A percentile compares a stretch with the other conserved stretches of the same genome.
phyloP scores from a whole-genome alignment of 2,329 filamentous ascomycete species.

The Trichophyton mentagrophytes region DNA sequence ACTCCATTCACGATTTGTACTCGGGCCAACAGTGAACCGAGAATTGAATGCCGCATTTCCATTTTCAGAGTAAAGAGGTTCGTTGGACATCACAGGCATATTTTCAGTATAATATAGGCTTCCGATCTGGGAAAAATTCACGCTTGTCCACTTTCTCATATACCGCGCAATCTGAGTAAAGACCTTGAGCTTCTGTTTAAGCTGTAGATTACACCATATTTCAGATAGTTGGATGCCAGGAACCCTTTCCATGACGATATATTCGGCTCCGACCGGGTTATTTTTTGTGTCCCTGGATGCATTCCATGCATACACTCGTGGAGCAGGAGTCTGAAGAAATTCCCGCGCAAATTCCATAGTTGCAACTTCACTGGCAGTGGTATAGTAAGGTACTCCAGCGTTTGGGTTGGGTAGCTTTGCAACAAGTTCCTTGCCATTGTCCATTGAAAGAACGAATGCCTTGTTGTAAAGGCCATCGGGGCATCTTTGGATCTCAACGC shows the following conservation, averaged over 20 bases:
- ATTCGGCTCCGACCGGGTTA: constrained; percentile 24
- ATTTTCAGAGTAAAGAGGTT: constrained; percentile 1
- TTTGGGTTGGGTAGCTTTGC: constrained; percentile 14
- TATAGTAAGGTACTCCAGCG: constrained; percentile 10
- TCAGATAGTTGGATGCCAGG: constrained; percentile 13
- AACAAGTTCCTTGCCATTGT: constrained; percentile 12
- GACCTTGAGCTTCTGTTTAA: constrained; percentile 13
- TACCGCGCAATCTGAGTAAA: constrained; percentile 6
- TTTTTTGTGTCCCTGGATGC: constrained; percentile 6
- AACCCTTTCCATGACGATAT: constrained; percentile 26
- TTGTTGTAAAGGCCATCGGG: constrained; percentile 23
- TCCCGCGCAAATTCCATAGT: constrained; percentile 23
- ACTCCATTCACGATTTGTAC: constrained; percentile 19
- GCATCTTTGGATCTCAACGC: constrained; percentile 23
- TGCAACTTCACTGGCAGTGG: constrained; percentile 27
- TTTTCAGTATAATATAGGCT: constrained; percentile 8
- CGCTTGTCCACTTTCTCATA: constrained; percentile 6
- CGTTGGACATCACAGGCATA: not conserved
- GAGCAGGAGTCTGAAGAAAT: constrained; percentile 14
- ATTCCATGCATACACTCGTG: constrained; percentile 11
- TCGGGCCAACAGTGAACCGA: constrained; percentile 19
- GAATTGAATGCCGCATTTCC: constrained; percentile 7
- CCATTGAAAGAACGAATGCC: constrained; percentile 22
- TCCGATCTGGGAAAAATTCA: constrained; percentile 4
- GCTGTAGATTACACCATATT: constrained; percentile 2